Evolutionary conservation across 305 asterid species (phyloP), one percentile per base, ranked within the genome.

Genomic region (Andrographis paniculata): DNA sequence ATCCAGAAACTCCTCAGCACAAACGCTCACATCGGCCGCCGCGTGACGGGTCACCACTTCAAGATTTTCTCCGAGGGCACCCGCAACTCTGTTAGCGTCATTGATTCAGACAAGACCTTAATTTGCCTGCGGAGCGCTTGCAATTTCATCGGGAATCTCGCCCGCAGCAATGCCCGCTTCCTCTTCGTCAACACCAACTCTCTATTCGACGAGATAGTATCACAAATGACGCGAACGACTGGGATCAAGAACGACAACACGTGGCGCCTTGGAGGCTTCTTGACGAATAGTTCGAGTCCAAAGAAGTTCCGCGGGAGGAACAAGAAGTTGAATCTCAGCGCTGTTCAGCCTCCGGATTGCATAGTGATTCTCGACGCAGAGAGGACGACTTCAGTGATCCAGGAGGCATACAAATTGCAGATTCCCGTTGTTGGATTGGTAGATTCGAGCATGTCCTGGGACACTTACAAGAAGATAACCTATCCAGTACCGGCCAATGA

Each of bases 201-300:
- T 20, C 80, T 79, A 44, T 83, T 73, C 76, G 96, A 91, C 36
- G 94, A 91, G 21, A 83, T 87, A 65, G 74, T 91, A 5, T 50
- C 74, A 19, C 84, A 87, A 61, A 87, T 74, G 93, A 77, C 89
- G 9, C 58, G 64, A 45, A 47, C 82, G 20, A 65, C 78, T 42
- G 83, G 92, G 5, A 67, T 78, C 52, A 79, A 80, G 71, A 71
- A 75, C 53, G 94, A 91, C 55, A 71, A 67, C n/a, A 80, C 95
- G 6, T 91, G 99, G 99, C 87, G 95, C 20, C 96, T 83, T 17
- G 96, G 95, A 20, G 99, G 99, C 30, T 91, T 87, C 63, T 64
- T 91, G 10, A 87, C 99, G 0, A 91, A 91, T 75, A 75, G 93
- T 50, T 72, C 75, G 68, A 87, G 96, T 52, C 95, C 95, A 0